Base-by-base conservation (phyloP, 2,329 filamentous ascomycete genomes). In the Conoideocrella luteorostrata region DNA sequence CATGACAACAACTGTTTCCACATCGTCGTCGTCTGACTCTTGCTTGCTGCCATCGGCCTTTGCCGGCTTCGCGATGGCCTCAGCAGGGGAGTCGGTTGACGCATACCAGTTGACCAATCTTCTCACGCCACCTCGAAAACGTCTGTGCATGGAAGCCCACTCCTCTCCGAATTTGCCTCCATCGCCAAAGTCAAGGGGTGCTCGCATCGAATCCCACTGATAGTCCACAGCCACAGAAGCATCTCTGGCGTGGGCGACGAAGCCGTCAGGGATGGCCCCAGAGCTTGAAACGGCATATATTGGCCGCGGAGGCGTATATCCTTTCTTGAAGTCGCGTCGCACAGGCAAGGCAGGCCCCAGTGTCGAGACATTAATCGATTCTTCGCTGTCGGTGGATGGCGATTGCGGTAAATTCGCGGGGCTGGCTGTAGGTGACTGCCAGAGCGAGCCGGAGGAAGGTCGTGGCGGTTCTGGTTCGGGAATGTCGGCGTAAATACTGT, bases 71-170 rank as follows among this genome's bases (percentile, higher is more conserved):
- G 72, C 73, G 12, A 73, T 68, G 60, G 75, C 69, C 34, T 75
- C 69, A 9, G 70, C 69, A 3, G 75, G 72, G 21, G 69, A 63
- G 23, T 77, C 71, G 7, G 66, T 70, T 50, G 62, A 80, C 55
- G 60, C 73, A 59, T 98, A 98, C 87, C 89, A 97, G 47, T 84
- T 76, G 11, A 96, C 71, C 68, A 96, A 77, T 35, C 80, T 79
- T 51, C 86, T 82, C 30, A 96, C 64, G 1, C 91, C 91, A 48
- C 74, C 78, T 29, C 89, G 78, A 56, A 97, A 95, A 18, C 93
- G 79, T 59, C 83, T 84, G 64, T 98, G 93, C 93, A 98, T 97
- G 4, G 81, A 74, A 23, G 88, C 86, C 93, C 93, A 98, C 64
- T 97, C 93, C 64, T 98, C 93, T 1, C 88, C 89, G 54, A 88